phyloP scores from a whole-genome alignment of 768 basidiomycete genomes.

The Psilocybe cyanescens region DNA sequence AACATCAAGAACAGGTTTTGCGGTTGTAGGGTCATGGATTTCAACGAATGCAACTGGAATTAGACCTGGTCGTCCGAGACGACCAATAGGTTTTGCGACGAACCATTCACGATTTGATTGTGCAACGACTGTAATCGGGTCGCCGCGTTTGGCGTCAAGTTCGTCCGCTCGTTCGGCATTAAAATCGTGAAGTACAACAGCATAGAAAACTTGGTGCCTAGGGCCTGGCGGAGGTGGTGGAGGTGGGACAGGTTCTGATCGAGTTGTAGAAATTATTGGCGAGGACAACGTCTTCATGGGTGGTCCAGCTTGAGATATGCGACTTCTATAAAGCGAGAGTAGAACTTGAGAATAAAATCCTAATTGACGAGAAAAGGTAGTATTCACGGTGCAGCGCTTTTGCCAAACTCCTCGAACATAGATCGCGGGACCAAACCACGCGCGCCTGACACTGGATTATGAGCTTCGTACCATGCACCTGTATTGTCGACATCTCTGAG shows the following conservation, averaged over 20 bases:
- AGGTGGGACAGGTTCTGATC: slow-evolving; percentile 20
- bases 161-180: slow-evolving; percentile 95
- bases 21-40: slow-evolving; percentile 91
- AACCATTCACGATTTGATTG: slow-evolving; percentile 99
- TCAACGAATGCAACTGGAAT: slow-evolving; percentile 98
- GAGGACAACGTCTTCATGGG: slow-evolving; percentile 5
- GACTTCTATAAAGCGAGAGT: slow-evolving; percentile 32
- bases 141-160: slow-evolving; percentile 92
- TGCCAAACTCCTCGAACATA: slow-evolving; percentile 91
- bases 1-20: slow-evolving; percentile 76
- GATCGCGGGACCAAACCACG: slow-evolving; percentile 87
- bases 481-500: slow-evolving; percentile 67
- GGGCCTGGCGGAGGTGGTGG: slow-evolving; percentile 27
- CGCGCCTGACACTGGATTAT: slow-evolving; percentile 91
- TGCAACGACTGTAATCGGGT: slow-evolving; percentile 94
- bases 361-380: slow-evolving; percentile 8
- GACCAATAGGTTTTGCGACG: slow-evolving; percentile 97
- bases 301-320: slow-evolving; percentile 44
- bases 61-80: slow-evolving; percentile 92
- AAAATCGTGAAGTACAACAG: slow-evolving; percentile 95
- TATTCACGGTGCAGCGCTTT: slow-evolving; percentile 67
- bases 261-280: slow-evolving; percentile 23
- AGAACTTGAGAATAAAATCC: slow-evolving; percentile 14
- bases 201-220: slow-evolving; percentile 80
- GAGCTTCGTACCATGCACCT: slow-evolving; percentile 86